These are phyloP conservation scores for Silybum marianum DNA, from an alignment of 129 eudicot species.

Conservation along the genomic window DNA sequence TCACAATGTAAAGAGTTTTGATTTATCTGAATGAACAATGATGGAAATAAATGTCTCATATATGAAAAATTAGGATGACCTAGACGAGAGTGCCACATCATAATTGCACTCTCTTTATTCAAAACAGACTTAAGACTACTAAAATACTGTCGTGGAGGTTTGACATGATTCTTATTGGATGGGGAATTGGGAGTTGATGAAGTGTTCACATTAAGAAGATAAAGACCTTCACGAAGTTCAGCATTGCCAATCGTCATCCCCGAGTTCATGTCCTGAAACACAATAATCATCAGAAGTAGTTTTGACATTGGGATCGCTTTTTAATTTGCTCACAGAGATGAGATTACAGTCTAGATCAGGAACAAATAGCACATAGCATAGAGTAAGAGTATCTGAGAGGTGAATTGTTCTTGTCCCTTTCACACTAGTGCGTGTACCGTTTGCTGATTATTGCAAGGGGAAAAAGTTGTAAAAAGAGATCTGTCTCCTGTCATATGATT, in stretches of 20 bases:
- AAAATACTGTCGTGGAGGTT: neutral
- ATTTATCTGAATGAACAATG: neutral
- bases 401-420: neutral
- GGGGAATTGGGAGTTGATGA: neutral
- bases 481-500: neutral
- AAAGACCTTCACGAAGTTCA: neutral
- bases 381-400: neutral
- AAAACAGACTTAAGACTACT: neutral
- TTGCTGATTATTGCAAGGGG: neutral
- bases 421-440: neutral
- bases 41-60: neutral
- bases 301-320: neutral
- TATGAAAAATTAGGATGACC: constrained; percentile 2
- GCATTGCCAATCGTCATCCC: neutral
- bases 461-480: neutral
- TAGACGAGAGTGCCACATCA: neutral
- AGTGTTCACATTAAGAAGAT: neutral
- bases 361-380: neutral
- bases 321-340: neutral
- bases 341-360: neutral
- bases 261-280: neutral
- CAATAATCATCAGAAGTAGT: neutral
- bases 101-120: neutral
- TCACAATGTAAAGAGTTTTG: constrained; percentile 9
- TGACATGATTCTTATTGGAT: neutral